phyloP scores from a whole-genome alignment of 805 yeast species.

The Yarrowia bubula region DNA sequence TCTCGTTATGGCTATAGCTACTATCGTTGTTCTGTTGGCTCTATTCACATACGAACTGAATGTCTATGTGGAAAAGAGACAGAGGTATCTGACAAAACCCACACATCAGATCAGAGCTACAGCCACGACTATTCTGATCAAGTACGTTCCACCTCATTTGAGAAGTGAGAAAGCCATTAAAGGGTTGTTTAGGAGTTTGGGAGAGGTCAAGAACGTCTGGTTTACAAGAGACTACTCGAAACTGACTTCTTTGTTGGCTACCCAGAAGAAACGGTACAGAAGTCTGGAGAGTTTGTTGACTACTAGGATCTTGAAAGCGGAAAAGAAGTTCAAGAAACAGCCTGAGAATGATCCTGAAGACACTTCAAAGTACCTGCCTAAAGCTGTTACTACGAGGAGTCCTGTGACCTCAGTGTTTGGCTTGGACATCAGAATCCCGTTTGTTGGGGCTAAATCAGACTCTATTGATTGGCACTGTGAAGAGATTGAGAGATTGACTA shows the following conservation, averaged over 20 bases:
- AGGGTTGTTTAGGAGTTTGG: constrained; percentile 35
- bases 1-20: constrained; percentile 45
- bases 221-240: constrained; percentile 47
- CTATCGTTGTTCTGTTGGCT: constrained; percentile 52
- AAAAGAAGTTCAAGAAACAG: constrained; percentile 37
- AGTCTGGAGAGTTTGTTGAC: constrained; percentile 41
- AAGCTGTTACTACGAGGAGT: background rate
- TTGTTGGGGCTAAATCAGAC: constrained; percentile 67
- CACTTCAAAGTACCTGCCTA: background rate
- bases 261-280: constrained; percentile 27
- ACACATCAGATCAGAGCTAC: constrained; percentile 33
- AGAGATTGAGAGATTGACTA: constrained; percentile 61
- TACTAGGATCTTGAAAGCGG: constrained; percentile 33
- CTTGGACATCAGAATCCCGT: constrained; percentile 41
- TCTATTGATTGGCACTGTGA: constrained; percentile 66
- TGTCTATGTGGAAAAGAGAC: constrained; percentile 50
- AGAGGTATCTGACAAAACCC: constrained; percentile 41
- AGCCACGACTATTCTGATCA: constrained; percentile 60
- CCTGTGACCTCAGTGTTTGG: background rate
- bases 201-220: constrained; percentile 59
- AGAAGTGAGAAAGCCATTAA: constrained; percentile 52
- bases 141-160: constrained; percentile 57
- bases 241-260: background rate
- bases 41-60: constrained; percentile 49
- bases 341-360: constrained; percentile 35